These are phyloP conservation scores for Suhomyces xylopsoci DNA, from an alignment of 805 yeast species.

Conservation along the genomic window DNA sequence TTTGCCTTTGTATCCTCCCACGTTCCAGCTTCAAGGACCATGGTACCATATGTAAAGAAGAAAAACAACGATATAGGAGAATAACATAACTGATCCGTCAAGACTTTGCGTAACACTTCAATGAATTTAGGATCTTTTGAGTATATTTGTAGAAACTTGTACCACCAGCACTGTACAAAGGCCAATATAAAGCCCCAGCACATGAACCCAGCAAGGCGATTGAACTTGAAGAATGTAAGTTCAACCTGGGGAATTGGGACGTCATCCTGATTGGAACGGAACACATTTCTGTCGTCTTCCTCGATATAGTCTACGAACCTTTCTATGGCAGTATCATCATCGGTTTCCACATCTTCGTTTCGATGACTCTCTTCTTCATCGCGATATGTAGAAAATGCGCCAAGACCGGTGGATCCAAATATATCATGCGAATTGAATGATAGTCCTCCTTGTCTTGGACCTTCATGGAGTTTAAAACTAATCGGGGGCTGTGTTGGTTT, in stretches of 20 bases:
- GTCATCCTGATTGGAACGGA: slow-evolving; percentile 1
- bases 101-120: slow-evolving; percentile 78
- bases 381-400: background rate
- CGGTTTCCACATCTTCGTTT: background rate
- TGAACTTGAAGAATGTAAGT: slow-evolving; percentile 54
- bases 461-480: slow-evolving; percentile 17
- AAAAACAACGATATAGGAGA: slow-evolving; percentile 81
- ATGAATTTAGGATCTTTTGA: slow-evolving; percentile 80
- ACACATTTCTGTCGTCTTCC: slow-evolving; percentile 19
- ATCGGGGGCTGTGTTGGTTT: slow-evolving; percentile 19
- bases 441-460: slow-evolving; percentile 8
- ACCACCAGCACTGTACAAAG: slow-evolving; percentile 86
- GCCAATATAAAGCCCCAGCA: slow-evolving; percentile 86
- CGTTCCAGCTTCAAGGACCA: slow-evolving; percentile 73
- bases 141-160: slow-evolving; percentile 76
- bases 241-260: slow-evolving; percentile 11
- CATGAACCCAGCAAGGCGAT: slow-evolving; percentile 74
- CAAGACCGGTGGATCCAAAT: background rate
- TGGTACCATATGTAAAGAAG: slow-evolving; percentile 82
- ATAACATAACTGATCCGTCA: slow-evolving; percentile 85
- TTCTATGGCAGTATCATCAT: slow-evolving; percentile 27
- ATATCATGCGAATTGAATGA: slow-evolving; percentile 21
- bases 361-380: slow-evolving; percentile 1
- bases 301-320: slow-evolving; percentile 33
- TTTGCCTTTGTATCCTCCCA: slow-evolving; percentile 61